Conservation (phyloP, 139 green algal genomes). For the Tetratostichococcus sp. region DNA sequence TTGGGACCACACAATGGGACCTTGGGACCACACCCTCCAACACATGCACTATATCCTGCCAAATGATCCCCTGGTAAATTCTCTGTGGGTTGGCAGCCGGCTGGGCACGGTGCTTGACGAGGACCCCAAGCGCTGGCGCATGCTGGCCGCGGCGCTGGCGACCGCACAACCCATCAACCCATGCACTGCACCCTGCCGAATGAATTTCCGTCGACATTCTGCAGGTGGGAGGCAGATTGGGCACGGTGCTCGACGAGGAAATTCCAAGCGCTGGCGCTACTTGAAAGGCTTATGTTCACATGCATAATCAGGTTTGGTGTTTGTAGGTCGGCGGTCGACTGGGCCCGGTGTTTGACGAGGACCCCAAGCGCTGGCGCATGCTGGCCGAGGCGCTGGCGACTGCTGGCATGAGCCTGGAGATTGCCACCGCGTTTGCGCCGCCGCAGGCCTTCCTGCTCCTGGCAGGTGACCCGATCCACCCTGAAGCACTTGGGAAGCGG, state of each 20-base stretch:
- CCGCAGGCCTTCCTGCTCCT: conserved; percentile 69
- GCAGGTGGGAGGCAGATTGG: too few relatives aligned
- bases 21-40: too few relatives aligned
- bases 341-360: conserved; percentile 66
- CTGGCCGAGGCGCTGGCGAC: conserved; percentile 51
- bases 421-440: conserved; percentile 65
- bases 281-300: too few relatives aligned
- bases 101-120: conserved; percentile 69
- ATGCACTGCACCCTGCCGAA: too few relatives aligned
- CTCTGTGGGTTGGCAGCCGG: conserved; percentile 36
- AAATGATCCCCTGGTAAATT: too few relatives aligned
- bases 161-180: conserved; percentile 1
- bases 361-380: conserved; percentile 70
- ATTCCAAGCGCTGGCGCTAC: too few relatives aligned
- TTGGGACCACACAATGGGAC: too few relatives aligned
- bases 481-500: too few relatives aligned
- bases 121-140: conserved; percentile 65
- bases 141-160: conserved; percentile 57
- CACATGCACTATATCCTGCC: too few relatives aligned
- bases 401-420: conserved; percentile 71
- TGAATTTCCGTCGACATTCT: too few relatives aligned
- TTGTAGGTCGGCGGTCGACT: conserved; percentile 42
- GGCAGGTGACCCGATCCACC: conserved; percentile 22
- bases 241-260: too few relatives aligned
- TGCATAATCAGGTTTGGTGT: too few relatives aligned